Evolutionary conservation across 139 green algal genomes (phyloP), one percentile per base, ranked within the genome.

Genomic region (Pedinophyceae sp.): DNA sequence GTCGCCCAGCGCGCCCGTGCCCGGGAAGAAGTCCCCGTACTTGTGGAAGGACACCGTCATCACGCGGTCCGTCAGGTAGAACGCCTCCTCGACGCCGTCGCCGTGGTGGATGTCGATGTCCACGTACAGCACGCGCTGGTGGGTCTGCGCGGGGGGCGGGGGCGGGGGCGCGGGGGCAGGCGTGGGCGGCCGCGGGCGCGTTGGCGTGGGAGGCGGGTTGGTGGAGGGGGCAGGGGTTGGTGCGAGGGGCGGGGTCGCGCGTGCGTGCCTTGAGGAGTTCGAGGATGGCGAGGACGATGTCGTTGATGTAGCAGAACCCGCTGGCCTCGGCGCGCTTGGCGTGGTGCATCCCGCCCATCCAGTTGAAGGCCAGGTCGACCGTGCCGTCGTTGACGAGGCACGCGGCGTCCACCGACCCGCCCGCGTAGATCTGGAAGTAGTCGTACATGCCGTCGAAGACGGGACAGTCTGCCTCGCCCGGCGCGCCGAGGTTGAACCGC

Each of bases 211-310:
- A 43, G 34, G 10, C 34, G 34, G 34, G 34, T 43, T 13, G 34
- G 34, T 43, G 34, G 34, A 19, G 34, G 10, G 34, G 34, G 34
- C 10, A 43, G 34, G 10, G 13, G 34, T 43, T 7, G 10, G 34
- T 43, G 34, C 10, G 34, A 43, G 10, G 34, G 34, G n/a, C n/a
- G n/a, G n/a, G n/a, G n/a, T n/a, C n/a, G n/a, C n/a, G n/a, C n/a
- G n/a, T n/a, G n/a, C n/a, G n/a, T n/a, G n/a, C n/a, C 62, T 96
- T 96, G n/a, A 96, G 72, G 52, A 96, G 76, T 78, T 98, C 90
- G 60, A 98, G 70, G 24, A 94, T 92, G 27, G 80, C 82, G 45
- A 98, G 72, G 26, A 97, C 90, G 52, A 98, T 97, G 76, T 98
- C 90, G 59, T 98, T 98, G 26, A 97, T 72, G 58, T 95, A 97